Evolutionary conservation across 495 filamentous ascomycete genomes (phyloP).

Genomic region (Xylaria longipes): DNA sequence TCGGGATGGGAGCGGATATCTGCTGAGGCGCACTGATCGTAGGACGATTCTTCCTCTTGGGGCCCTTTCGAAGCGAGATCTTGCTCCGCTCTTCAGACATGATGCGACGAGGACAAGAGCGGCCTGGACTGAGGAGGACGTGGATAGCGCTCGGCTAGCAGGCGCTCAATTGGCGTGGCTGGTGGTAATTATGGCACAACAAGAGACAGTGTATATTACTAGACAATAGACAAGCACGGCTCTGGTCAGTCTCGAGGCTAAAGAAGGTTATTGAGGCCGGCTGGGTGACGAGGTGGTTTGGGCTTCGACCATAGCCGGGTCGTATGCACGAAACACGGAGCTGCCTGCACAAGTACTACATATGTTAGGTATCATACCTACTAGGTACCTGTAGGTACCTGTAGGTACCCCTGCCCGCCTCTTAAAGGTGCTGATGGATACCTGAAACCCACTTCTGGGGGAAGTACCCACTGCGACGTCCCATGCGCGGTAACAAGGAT

Average conservation of each 20-base stretch:
- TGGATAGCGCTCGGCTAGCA: neutral
- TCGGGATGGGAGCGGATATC: slow-evolving; percentile 69
- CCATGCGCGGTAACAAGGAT: neutral
- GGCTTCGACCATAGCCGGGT: neutral
- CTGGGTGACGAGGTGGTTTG: neutral
- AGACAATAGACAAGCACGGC: neutral
- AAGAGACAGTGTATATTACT: neutral
- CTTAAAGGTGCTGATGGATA: neutral
- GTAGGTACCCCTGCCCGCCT: neutral
- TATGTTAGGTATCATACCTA: too few relatives aligned
- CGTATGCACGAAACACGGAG: slow-evolving; percentile 15
- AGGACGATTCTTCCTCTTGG: slow-evolving; percentile 78
- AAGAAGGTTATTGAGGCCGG: neutral
- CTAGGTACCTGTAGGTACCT: neutral
- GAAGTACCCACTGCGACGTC: neutral
- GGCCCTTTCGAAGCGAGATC: slow-evolving; percentile 80
- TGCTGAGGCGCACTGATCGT: slow-evolving; percentile 85
- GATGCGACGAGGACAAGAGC: slow-evolving; percentile 17
- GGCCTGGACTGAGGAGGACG: neutral
- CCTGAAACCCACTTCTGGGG: neutral
- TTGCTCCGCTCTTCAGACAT: slow-evolving; percentile 73
- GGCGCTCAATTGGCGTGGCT: neutral
- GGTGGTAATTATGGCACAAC: neutral
- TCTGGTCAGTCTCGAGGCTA: neutral
- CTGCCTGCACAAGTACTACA: too few relatives aligned